Evolutionary conservation across 345 rosid genomes (phyloP).

Genomic region (Orychophragmus violaceus): DNA sequence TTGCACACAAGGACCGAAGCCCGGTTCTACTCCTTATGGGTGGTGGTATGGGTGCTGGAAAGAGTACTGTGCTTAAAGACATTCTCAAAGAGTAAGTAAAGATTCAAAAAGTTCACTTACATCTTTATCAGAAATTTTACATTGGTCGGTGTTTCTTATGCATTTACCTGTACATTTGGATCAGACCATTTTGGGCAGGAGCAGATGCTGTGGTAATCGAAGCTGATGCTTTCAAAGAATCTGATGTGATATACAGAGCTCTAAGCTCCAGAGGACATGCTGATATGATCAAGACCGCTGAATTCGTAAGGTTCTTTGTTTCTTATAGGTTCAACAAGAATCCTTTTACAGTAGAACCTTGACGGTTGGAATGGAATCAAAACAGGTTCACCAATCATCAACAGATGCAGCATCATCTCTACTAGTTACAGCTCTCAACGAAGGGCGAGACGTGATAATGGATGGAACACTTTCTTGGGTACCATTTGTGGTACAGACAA

Average conservation of each 20-base stretch:
- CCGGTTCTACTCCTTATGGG: constrained; percentile 93
- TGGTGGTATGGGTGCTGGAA: constrained; percentile 99
- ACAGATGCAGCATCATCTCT: constrained; percentile 97
- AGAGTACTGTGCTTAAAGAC: constrained; percentile 94
- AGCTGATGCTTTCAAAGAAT: constrained; percentile 94
- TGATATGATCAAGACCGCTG: constrained; percentile 87
- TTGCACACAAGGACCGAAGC: constrained; percentile 79
- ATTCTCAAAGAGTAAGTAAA: constrained; percentile 74
- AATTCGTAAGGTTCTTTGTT: constrained; percentile 46
- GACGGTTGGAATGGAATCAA: no score
- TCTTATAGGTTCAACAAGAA: constrained; percentile 14
- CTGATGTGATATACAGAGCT: constrained; percentile 86
- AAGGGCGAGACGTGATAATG: constrained; percentile 94
- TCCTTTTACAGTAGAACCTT: no score
- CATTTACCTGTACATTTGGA: background rate
- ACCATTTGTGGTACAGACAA: constrained; percentile 87
- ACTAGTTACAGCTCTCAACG: constrained; percentile 91
- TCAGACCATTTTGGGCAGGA: constrained; percentile 91
- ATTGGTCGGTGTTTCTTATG: background rate
- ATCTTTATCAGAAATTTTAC: constrained; percentile 2
- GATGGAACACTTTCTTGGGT: constrained; percentile 97
- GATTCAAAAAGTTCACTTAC: background rate
- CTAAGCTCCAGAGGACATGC: constrained; percentile 81
- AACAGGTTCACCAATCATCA: constrained; percentile 97
- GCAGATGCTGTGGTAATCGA: constrained; percentile 89